Evolutionary conservation across 2,329 filamentous ascomycete species (phyloP), one percentile per base, ranked within the genome.

Genomic region (Colletotrichum higginsianum): DNA sequence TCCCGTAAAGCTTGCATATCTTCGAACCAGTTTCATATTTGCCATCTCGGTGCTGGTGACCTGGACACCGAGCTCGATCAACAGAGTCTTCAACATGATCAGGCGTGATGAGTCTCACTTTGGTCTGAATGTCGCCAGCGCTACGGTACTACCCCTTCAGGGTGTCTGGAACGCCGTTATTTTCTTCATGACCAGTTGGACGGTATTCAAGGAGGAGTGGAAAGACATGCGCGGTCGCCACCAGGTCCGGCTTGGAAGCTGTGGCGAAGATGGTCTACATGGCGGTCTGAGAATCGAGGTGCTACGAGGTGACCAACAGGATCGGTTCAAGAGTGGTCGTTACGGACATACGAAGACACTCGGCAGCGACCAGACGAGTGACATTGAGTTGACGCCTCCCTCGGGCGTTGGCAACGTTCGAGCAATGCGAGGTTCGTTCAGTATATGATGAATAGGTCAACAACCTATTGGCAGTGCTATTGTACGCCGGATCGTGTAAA

Each of bases 81-180:
- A 96, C 80, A 87, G 93, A 40, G 88, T 95, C 38, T 92, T 94
- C 80, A 88, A 90, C 73, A 86, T 94, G 74, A 81, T 90, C 9
- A 81, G 88, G 61, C 88, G 88, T 0, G 78, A 85, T 15, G 76
- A 82, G 11, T 84, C 86, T 40, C 87, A 86, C 69, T 95, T 90
- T 78, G 87, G 86, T 13, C 88, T 94, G 61, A 92, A 93, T 78
- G 87, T 94, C 61, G 88, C 89, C 1, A 91, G 91, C 8, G 91
- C 92, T 2, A 85, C 93, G 2, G 93, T 95, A 0, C 84, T 96
- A 4, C 93, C 94, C 0, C 84, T 94, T 1, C 94, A 96, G 79
- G 94, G 94, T 0, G 88, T 94, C 42, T 95, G 93, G 93, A 96
- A 96, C 78, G 88, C 90, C 40, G 83, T 94, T 63, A 94, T 96